Conservation (phyloP, 805 yeast genomes). For the Suhomyces sp. region DNA sequence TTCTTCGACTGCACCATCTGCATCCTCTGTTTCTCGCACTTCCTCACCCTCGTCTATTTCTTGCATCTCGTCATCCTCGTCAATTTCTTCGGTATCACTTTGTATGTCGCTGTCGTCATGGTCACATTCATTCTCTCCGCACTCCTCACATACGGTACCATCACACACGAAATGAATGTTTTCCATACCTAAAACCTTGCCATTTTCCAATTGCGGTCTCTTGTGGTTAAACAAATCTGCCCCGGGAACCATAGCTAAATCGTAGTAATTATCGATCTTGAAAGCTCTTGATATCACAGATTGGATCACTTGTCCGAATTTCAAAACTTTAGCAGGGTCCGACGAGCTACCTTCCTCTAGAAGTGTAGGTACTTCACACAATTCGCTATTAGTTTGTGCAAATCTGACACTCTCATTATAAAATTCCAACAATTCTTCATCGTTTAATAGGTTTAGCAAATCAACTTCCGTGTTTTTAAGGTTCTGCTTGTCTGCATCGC, state of each 20-base stretch:
- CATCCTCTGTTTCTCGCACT: not conserved
- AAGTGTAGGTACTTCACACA: constrained; percentile 37
- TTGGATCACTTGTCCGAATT: constrained; percentile 57
- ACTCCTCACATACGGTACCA: constrained; percentile 25
- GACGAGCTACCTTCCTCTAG: constrained; percentile 15
- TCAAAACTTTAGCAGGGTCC: constrained; percentile 7
- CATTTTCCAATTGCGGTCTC: constrained; percentile 27
- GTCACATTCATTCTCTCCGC: constrained; percentile 25
- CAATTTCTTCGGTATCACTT: constrained; percentile 18
- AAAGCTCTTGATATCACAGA: constrained; percentile 78
- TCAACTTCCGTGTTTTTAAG: constrained; percentile 63
- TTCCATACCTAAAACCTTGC: constrained; percentile 34
- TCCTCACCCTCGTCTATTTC: constrained; percentile 14
- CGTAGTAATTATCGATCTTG: constrained; percentile 72
- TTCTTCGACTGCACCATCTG: constrained; percentile 13
- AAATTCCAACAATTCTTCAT: constrained; percentile 38
- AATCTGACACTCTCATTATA: constrained; percentile 41
- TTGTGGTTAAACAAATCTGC: constrained; percentile 87
- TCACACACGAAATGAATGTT: constrained; percentile 61
- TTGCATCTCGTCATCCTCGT: constrained; percentile 11
- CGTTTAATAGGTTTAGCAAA: constrained; percentile 56
- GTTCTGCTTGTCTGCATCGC: constrained; percentile 40
- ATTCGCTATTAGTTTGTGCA: constrained; percentile 28
- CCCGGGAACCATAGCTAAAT: constrained; percentile 78
- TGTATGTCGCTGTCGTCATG: constrained; percentile 14